Percentiles rank a stretch among this genome's conserved stretches.
Conservation (phyloP, 495 filamentous ascomycete genomes). For the Xylaria venustula region DNA sequence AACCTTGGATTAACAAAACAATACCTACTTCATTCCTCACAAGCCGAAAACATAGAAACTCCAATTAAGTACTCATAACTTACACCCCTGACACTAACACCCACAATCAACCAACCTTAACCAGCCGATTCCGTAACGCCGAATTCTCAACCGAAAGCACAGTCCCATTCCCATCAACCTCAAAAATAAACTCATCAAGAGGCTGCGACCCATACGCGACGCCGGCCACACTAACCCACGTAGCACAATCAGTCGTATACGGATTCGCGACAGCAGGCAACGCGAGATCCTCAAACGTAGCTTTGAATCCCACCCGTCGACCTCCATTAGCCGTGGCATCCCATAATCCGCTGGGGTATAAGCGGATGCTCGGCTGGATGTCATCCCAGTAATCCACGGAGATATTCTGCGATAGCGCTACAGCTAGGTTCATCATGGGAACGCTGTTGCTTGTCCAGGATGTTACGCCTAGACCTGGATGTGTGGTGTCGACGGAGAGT, state of each 20-base stretch:
- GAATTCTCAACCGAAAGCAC: slow-evolving; percentile 39
- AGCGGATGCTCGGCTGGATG: slow-evolving; percentile 27
- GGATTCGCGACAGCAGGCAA: slow-evolving; percentile 17
- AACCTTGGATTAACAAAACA: no score
- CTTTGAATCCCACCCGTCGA: slow-evolving; percentile 38
- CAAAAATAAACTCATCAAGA: slow-evolving; percentile 45
- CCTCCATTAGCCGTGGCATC: slow-evolving; percentile 29
- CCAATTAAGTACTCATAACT: no score
- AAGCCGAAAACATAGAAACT: no score
- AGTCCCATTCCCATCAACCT: slow-evolving; percentile 32
- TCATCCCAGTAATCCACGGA: slow-evolving; percentile 20
- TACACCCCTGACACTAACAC: not conserved
- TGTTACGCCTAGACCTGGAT: slow-evolving; percentile 43
- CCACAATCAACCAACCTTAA: slow-evolving; percentile 24
- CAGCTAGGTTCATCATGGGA: slow-evolving; percentile 34
- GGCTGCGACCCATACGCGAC: slow-evolving; percentile 37
- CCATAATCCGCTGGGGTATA: slow-evolving; percentile 44
- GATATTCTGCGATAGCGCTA: slow-evolving; percentile 32
- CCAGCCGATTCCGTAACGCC: slow-evolving; percentile 34
- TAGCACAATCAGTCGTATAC: slow-evolving; percentile 37
- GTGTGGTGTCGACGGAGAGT: slow-evolving; percentile 31
- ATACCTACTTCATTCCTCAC: no score
- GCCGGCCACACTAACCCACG: slow-evolving; percentile 37
- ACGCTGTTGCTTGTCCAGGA: slow-evolving; percentile 53
- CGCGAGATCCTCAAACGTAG: slow-evolving; percentile 39